Conservation (phyloP, 208 protist genomes). For the Trypanosomatidae sp. region DNA sequence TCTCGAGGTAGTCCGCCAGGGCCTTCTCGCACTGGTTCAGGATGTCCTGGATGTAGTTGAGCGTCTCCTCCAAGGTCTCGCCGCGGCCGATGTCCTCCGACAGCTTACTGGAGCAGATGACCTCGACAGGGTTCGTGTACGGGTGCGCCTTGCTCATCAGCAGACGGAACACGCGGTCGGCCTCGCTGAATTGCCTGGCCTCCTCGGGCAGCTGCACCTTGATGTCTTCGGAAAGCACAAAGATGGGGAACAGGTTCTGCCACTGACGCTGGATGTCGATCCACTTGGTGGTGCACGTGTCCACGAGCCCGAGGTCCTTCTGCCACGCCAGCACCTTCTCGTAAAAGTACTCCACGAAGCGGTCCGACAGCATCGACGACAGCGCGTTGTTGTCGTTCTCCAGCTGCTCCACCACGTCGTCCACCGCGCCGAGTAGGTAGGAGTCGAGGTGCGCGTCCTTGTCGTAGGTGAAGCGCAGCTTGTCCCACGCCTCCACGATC, state of each 20-base stretch:
- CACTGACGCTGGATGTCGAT: conserved; percentile 97
- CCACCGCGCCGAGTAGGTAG: conserved; percentile 89
- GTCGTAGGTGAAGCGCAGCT: conserved; percentile 93
- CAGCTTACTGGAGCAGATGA: conserved; percentile 83
- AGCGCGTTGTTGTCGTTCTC: conserved; percentile 96
- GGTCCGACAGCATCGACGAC: conserved; percentile 96
- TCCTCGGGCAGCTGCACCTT: conserved; percentile 97
- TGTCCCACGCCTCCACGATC: conserved; percentile 95
- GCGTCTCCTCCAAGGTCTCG: conserved; percentile 88
- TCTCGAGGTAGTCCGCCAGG: conserved; percentile 97
- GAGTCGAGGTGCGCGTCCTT: conserved; percentile 84
- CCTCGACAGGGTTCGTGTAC: conserved; percentile 92
- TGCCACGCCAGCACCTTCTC: conserved; percentile 96
- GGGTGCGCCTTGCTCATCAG: conserved; percentile 93
- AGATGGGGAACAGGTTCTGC: conserved; percentile 98
- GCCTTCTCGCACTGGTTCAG: conserved; percentile 97
- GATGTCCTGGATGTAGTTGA: conserved; percentile 92
- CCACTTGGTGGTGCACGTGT: conserved; percentile 96
- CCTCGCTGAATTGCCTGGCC: conserved; percentile 93
- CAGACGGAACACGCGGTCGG: conserved; percentile 89
- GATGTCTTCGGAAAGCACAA: conserved; percentile 98
- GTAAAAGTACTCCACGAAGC: conserved; percentile 97
- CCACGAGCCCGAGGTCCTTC: conserved; percentile 94
- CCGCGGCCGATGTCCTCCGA: conserved; percentile 86
- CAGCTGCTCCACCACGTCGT: conserved; percentile 96